A percentile compares a stretch with the other conserved stretches of the same genome.
phyloP scores from a whole-genome alignment of 352 stramenopile species.

The Phytophthora lateralis region DNA sequence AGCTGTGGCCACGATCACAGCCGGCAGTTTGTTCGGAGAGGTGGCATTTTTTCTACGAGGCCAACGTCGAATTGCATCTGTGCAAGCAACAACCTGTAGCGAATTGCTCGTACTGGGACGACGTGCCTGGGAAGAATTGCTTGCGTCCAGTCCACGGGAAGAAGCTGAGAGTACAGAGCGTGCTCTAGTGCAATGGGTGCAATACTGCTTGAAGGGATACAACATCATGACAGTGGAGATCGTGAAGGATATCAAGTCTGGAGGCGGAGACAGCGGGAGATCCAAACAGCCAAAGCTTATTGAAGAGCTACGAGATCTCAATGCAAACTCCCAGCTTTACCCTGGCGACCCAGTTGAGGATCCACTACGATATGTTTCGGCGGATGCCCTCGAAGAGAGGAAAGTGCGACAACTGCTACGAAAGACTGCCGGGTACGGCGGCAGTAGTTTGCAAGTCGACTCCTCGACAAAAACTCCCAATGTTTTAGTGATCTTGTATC shows the following conservation, averaged over 20 bases:
- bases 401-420: slow-evolving; percentile 46
- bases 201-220: slow-evolving; percentile 67
- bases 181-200: slow-evolving; percentile 57
- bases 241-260: slow-evolving; percentile 70
- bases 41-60: slow-evolving; percentile 75
- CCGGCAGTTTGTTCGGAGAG: slow-evolving; percentile 74
- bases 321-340: slow-evolving; percentile 1
- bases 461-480: background rate
- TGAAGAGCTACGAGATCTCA: slow-evolving; percentile 41
- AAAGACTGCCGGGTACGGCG: slow-evolving; percentile 29
- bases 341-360: slow-evolving; percentile 1
- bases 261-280: slow-evolving; percentile 9
- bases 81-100: slow-evolving; percentile 67
- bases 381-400: slow-evolving; percentile 42
- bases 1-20: slow-evolving; percentile 57
- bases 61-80: slow-evolving; percentile 61
- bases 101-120: slow-evolving; percentile 66
- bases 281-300: slow-evolving; percentile 41
- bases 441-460: background rate
- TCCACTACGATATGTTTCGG: slow-evolving; percentile 29
- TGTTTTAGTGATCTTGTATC: background rate
- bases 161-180: slow-evolving; percentile 48
- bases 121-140: slow-evolving; percentile 52
- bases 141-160: slow-evolving; percentile 48
- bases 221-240: slow-evolving; percentile 78